Evolutionary conservation across 2,329 filamentous ascomycete species (phyloP).

Genomic region (Microcera coccophila): DNA sequence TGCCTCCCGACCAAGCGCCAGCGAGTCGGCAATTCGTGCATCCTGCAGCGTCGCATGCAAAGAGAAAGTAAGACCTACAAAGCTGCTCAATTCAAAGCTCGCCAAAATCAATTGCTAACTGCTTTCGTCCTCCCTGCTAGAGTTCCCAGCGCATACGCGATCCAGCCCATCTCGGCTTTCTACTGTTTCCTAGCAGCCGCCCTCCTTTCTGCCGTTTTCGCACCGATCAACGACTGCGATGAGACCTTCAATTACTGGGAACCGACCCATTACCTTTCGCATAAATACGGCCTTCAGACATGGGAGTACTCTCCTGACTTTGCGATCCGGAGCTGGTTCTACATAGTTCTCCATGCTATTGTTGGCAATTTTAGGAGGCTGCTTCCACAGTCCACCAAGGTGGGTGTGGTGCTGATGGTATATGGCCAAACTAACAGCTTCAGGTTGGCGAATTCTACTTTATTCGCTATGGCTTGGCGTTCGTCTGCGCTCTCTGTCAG

Average conservation of each 20-base stretch:
- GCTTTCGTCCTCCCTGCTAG: slow-evolving; percentile 24
- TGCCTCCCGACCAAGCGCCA: slow-evolving; percentile 37
- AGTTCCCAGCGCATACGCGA: slow-evolving; percentile 53
- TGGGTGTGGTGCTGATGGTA: slow-evolving; percentile 16
- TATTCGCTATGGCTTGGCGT: slow-evolving; percentile 69
- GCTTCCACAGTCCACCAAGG: slow-evolving; percentile 59
- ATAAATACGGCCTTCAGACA: slow-evolving; percentile 91
- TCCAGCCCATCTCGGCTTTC: slow-evolving; percentile 73
- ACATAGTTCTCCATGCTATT: slow-evolving; percentile 74
- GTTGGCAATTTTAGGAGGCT: slow-evolving; percentile 64
- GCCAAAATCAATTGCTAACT: slow-evolving; percentile 9
- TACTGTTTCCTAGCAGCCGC: slow-evolving; percentile 75
- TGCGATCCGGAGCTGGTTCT: slow-evolving; percentile 93
- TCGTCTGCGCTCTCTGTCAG: slow-evolving; percentile 76
- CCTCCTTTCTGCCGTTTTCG: slow-evolving; percentile 70
- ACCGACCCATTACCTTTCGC: slow-evolving; percentile 86
- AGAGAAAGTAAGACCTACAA: slow-evolving; percentile 42
- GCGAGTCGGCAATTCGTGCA: slow-evolving; percentile 42
- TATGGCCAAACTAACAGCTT: background rate
- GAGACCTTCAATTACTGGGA: slow-evolving; percentile 99
- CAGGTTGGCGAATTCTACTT: slow-evolving; percentile 78
- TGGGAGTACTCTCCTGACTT: slow-evolving; percentile 98
- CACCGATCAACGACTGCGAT: slow-evolving; percentile 96
- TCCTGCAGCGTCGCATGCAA: slow-evolving; percentile 47
- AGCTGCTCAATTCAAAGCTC: background rate